phyloP scores from a whole-genome alignment of 441 rosid species.

The Omphalea diandra region DNA sequence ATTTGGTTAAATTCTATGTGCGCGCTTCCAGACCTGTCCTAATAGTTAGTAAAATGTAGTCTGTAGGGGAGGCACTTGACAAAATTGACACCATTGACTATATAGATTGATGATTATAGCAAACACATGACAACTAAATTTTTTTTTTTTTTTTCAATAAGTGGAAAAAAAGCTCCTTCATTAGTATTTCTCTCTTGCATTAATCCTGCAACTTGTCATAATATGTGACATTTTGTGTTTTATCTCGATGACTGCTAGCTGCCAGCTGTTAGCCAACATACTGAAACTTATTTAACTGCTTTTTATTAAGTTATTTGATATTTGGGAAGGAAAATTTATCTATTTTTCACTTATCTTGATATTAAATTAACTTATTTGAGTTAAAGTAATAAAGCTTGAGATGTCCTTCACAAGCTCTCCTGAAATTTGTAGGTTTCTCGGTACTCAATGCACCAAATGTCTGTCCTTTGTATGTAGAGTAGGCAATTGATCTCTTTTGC shows the following conservation, averaged over 20 bases:
- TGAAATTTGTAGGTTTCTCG: background rate
- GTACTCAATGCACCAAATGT: background rate
- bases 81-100: too few species aligned
- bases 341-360: background rate
- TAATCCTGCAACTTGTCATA: background rate
- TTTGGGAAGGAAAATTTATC: background rate
- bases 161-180: too few species aligned
- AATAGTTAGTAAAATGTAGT: too few species aligned
- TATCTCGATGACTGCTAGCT: background rate
- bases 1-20: background rate
- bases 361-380: too few species aligned
- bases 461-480: background rate
- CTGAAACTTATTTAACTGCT: background rate
- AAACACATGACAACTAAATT: too few species aligned
- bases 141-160: too few species aligned
- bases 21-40: background rate
- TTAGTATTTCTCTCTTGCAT: background rate
- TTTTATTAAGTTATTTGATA: background rate
- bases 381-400: background rate
- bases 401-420: background rate
- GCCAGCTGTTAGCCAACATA: background rate
- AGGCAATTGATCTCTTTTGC: constrained; percentile 9
- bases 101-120: too few species aligned
- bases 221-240: background rate
- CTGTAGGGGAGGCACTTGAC: background rate